Conservation (phyloP, 768 basidiomycete genomes). For the Suillus placidus region DNA sequence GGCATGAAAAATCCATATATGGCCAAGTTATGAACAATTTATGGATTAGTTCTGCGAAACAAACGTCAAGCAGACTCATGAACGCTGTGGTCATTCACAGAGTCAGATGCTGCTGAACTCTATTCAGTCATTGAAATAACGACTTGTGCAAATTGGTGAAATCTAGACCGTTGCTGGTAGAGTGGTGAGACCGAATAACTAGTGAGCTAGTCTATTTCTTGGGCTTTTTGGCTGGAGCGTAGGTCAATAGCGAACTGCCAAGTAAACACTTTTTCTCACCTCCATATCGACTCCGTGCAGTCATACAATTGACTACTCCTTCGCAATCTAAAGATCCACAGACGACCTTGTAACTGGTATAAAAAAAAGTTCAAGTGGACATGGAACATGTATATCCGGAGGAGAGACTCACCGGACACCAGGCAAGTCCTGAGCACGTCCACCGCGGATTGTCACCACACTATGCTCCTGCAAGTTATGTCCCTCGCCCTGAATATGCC, state of each 20-base stretch:
- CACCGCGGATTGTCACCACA: conserved; percentile 91
- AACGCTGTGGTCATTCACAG: neutral
- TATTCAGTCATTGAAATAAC: neutral
- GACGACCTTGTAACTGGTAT: conserved; percentile 86
- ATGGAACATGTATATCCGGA: neutral
- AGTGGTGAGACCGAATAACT: neutral
- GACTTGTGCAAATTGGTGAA: conserved; percentile 1
- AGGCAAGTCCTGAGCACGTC: conserved; percentile 95
- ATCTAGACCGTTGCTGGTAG: neutral
- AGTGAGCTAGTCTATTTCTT: conserved; percentile 53
- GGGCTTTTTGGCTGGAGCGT: conserved; percentile 73
- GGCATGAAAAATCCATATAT: too few species aligned
- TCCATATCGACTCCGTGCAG: conserved; percentile 89
- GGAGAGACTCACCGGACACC: conserved; percentile 80
- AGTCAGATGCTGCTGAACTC: neutral
- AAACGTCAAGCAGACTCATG: neutral
- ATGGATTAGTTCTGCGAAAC: neutral
- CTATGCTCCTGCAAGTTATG: conserved; percentile 98
- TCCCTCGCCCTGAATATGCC: conserved; percentile 97
- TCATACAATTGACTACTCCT: conserved; percentile 82
- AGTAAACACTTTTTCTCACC: conserved; percentile 47
- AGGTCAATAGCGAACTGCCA: neutral
- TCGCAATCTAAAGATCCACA: conserved; percentile 91
- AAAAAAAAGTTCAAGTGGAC: neutral
- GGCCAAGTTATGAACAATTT: neutral